Conservation (phyloP, 352 stramenopile genomes). For the Phytophthora pseudosyringae region DNA sequence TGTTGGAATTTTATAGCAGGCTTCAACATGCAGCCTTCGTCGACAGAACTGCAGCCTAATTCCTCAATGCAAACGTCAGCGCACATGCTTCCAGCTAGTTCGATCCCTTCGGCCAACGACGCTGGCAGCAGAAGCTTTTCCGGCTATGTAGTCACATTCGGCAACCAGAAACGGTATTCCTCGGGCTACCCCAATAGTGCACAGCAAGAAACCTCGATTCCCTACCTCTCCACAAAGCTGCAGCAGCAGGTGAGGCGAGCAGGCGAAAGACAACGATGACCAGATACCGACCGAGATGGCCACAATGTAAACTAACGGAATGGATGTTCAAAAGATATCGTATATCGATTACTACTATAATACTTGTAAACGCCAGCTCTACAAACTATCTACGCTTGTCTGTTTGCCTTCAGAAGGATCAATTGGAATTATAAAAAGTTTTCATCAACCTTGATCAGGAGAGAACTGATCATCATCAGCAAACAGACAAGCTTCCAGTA, state of each 20-base stretch:
- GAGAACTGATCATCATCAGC: constrained; percentile 79
- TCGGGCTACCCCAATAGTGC: constrained; percentile 26
- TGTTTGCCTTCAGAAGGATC: constrained; percentile 83
- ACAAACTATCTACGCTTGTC: constrained; percentile 17
- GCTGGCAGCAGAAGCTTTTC: constrained; percentile 32
- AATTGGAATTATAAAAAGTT: constrained; percentile 86
- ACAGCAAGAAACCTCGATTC: constrained; percentile 42
- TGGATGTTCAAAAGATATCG: constrained; percentile 4
- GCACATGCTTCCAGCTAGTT: constrained; percentile 16
- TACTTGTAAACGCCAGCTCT: not conserved
- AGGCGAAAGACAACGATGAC: constrained; percentile 15
- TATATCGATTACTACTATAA: constrained; percentile 4
- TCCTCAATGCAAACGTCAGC: constrained; percentile 4
- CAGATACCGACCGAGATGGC: not conserved
- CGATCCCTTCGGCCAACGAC: constrained; percentile 11
- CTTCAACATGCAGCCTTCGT: constrained; percentile 50
- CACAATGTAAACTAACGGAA: constrained; percentile 14
- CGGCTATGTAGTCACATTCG: constrained; percentile 51
- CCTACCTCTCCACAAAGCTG: constrained; percentile 44
- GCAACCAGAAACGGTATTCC: constrained; percentile 56
- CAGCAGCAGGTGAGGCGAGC: constrained; percentile 31
- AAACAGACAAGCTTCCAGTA: constrained; percentile 37
- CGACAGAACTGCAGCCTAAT: constrained; percentile 32
- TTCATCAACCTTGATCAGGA: constrained; percentile 78
- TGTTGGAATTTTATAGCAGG: constrained; percentile 12